A percentile compares a stretch with the other conserved stretches of the same genome.
These are phyloP conservation scores for Phytophthora idaei DNA, from an alignment of 352 stramenopile species.

Conservation along the genomic window DNA sequence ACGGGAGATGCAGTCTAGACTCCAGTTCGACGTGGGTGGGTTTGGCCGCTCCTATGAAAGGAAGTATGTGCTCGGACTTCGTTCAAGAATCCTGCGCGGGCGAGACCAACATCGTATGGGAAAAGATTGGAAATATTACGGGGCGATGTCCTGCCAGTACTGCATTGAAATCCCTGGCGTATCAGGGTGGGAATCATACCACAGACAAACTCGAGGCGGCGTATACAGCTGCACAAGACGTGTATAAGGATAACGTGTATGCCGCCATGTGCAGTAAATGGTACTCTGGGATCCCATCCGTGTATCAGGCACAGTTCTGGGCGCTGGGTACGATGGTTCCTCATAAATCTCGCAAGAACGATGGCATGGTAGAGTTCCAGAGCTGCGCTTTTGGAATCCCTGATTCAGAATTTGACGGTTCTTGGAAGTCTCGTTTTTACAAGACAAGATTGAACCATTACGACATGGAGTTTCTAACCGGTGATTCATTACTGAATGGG, in stretches of 20 bases:
- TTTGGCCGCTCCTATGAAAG: constrained; percentile 33
- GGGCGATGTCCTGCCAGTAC: constrained; percentile 37
- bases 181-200: constrained; percentile 31
- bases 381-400: constrained; percentile 37
- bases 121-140: constrained; percentile 20
- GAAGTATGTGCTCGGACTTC: constrained; percentile 43
- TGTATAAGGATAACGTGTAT: constrained; percentile 32
- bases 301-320: constrained; percentile 26
- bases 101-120: constrained; percentile 21
- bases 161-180: constrained; percentile 28
- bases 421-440: constrained; percentile 35
- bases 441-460: constrained; percentile 44
- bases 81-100: constrained; percentile 38
- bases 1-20: constrained; percentile 11
- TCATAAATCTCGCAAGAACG: constrained; percentile 31
- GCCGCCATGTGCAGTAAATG: constrained; percentile 39
- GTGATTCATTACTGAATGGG: constrained; percentile 36
- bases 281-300: constrained; percentile 40
- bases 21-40: constrained; percentile 34
- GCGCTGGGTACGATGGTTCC: constrained; percentile 15
- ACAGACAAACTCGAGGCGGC: constrained; percentile 7
- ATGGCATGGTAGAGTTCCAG: constrained; percentile 46
- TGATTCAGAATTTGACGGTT: constrained; percentile 27
- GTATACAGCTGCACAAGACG: constrained; percentile 34
- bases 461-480: constrained; percentile 46